phyloP scores from a whole-genome alignment of 495 filamentous ascomycete species.

The Pseudevernia furfuracea region DNA sequence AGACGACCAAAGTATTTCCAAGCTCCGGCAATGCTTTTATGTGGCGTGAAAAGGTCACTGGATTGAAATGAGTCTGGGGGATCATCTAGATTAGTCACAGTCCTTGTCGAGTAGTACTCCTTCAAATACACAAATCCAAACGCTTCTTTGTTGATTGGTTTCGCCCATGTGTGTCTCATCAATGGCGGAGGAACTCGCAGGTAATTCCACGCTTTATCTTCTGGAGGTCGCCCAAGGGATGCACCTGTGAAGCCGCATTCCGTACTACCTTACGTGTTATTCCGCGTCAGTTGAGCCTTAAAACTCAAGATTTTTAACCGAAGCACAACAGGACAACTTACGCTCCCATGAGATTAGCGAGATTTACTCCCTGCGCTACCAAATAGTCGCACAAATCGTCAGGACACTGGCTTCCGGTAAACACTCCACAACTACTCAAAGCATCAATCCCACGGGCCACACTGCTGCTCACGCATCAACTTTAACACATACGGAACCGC shows the following conservation, averaged over 20 bases:
- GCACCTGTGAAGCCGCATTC: slow-evolving; percentile 46
- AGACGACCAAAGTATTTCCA: slow-evolving; percentile 58
- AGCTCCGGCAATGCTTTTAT: slow-evolving; percentile 47
- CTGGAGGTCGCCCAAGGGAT: slow-evolving; percentile 40
- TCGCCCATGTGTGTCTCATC: slow-evolving; percentile 41
- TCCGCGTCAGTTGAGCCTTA: no score
- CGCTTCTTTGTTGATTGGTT: slow-evolving; percentile 35
- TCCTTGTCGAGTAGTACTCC: slow-evolving; percentile 43
- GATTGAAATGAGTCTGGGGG: slow-evolving; percentile 46
- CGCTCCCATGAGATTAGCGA: slow-evolving; percentile 47
- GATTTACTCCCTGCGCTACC: slow-evolving; percentile 40
- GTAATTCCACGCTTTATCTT: slow-evolving; percentile 48
- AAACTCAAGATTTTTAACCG: no score
- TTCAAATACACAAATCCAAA: slow-evolving; percentile 48
- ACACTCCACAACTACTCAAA: slow-evolving; percentile 42
- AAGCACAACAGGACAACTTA: slow-evolving; percentile 29
- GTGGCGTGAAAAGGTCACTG: slow-evolving; percentile 54
- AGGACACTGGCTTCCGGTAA: slow-evolving; percentile 45
- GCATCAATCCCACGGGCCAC: slow-evolving; percentile 42
- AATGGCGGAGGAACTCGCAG: slow-evolving; percentile 40
- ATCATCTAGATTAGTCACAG: slow-evolving; percentile 42
- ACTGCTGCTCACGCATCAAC: slow-evolving; percentile 41
- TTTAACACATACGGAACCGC: slow-evolving; percentile 52
- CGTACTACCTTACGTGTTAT: slow-evolving; percentile 33
- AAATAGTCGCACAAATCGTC: slow-evolving; percentile 50